Evolutionary conservation across 331 rosid species (phyloP).

Genomic region (Malus hybrid): DNA sequence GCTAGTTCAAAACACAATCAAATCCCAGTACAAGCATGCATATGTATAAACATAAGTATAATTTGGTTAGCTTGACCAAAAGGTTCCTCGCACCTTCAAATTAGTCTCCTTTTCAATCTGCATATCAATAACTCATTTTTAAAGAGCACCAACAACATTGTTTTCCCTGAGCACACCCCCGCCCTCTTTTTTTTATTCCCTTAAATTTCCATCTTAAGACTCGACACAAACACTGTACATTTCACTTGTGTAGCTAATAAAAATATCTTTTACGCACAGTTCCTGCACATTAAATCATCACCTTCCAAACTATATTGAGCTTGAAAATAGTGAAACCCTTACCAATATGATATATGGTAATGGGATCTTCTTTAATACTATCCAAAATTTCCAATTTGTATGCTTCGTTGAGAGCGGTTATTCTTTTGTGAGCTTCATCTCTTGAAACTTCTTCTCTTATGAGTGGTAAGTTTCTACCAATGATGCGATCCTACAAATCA

Average conservation of each 20-base stretch:
- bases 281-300: neutral
- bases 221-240: neutral
- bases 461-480: constrained; percentile 73
- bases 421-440: constrained; percentile 77
- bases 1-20: too few relatives aligned
- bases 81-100: neutral
- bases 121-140: neutral
- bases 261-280: neutral
- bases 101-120: neutral
- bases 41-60: neutral
- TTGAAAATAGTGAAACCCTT: too few relatives aligned
- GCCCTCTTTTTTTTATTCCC: neutral
- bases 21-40: too few relatives aligned
- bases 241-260: too few relatives aligned
- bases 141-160: neutral
- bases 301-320: constrained; percentile 14
- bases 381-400: constrained; percentile 94
- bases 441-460: constrained; percentile 88
- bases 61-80: neutral
- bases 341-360: constrained; percentile 76
- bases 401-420: constrained; percentile 67
- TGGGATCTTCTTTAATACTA: constrained; percentile 75
- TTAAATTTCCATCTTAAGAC: neutral
- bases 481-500: constrained; percentile 66
- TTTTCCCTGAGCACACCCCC: neutral